Base-by-base conservation (phyloP, 2,329 filamentous ascomycete genomes). In the Aspergillus jensenii region DNA sequence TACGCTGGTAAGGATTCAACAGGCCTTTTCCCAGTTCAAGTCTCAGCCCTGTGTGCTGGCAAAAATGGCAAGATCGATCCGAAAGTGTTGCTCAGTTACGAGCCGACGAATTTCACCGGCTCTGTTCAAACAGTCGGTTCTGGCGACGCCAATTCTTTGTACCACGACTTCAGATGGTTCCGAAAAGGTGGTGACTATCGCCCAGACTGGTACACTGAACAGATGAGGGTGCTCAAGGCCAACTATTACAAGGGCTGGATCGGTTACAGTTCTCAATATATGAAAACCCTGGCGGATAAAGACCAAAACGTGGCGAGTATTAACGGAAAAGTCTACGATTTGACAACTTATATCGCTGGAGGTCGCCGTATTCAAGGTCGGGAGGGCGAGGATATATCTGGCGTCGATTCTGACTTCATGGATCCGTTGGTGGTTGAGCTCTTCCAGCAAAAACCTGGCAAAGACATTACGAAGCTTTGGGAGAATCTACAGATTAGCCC, bases 1-100 rank as follows among this genome's bases (percentile, higher is more conserved):
- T 99, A 98, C 67, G 93, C 90, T 48, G 95, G 95, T 53, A 78
- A 86, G 44, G 96, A 99, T 69, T 88, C 93, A n/a, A 96, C 90
- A 21, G 81, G 84, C 40, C 82, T 99, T 11, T 99, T 99, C 78
- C 95, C 96, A 0, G 83, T 99, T 1, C 95, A 99, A 73, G 93
- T 99, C 15, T 96, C 89, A 4, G 92, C 93, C 44, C 82, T 99
- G 39, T 99, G 95, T 75, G 84, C 89, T 59, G 95, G 93, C 58
- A 85, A 84, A 33, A 81, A 87, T 63, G 90, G 89, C 21, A 71
- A 68, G 1, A 78, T 89, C 48, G 83, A 91, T 68, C 83, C 84
- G 3, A 83, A 86, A 43, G 90, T 99, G n/a, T 88, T 89, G 47
- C 82, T 99, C 27, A 89, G 93, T 74, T 98, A 93, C 77, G 87